A percentile compares a stretch with the other conserved stretches of the same genome.
Conservation (phyloP, 192 early-diverging fungal species). For the Coemansia sp. region DNA sequence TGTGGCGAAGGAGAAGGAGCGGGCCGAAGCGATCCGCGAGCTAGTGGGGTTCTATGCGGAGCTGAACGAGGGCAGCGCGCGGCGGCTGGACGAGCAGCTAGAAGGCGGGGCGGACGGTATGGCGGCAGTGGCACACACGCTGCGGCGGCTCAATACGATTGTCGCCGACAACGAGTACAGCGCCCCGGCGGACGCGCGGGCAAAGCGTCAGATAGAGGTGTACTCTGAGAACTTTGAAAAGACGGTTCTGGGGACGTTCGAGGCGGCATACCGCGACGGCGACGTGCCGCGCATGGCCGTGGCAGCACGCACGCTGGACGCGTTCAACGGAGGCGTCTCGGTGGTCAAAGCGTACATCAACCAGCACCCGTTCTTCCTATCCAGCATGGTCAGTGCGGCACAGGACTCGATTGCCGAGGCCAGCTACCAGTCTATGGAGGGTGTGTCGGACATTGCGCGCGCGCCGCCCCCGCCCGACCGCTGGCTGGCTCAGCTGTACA, state of each 20-base stretch:
- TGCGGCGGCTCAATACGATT: slow-evolving; percentile 76
- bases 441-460: slow-evolving; percentile 33
- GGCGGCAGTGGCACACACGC: slow-evolving; percentile 79
- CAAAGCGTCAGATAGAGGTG: slow-evolving; percentile 78
- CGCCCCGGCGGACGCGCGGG: slow-evolving; percentile 48
- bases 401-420: slow-evolving; percentile 44
- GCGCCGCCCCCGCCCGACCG: slow-evolving; percentile 63
- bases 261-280: slow-evolving; percentile 70
- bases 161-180: slow-evolving; percentile 45
- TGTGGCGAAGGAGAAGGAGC: slow-evolving; percentile 84
- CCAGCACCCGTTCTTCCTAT: slow-evolving; percentile 95
- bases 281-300: slow-evolving; percentile 67
- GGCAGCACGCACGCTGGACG: slow-evolving; percentile 77
- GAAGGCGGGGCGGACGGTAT: slow-evolving; percentile 77
- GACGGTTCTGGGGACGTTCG: slow-evolving; percentile 80
- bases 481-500: slow-evolving; percentile 68
- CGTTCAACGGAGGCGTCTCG: slow-evolving; percentile 94
- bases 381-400: slow-evolving; percentile 63
- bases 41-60: slow-evolving; percentile 91
- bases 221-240: slow-evolving; percentile 93
- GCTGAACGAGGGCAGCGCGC: slow-evolving; percentile 70
- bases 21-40: slow-evolving; percentile 83
- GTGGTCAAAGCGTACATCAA: slow-evolving; percentile 94
- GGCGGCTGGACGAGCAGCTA: slow-evolving; percentile 68
- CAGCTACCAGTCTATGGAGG: slow-evolving; percentile 42